Conservation (phyloP, 805 yeast genomes). For the Zygosaccharomyces lentus region DNA sequence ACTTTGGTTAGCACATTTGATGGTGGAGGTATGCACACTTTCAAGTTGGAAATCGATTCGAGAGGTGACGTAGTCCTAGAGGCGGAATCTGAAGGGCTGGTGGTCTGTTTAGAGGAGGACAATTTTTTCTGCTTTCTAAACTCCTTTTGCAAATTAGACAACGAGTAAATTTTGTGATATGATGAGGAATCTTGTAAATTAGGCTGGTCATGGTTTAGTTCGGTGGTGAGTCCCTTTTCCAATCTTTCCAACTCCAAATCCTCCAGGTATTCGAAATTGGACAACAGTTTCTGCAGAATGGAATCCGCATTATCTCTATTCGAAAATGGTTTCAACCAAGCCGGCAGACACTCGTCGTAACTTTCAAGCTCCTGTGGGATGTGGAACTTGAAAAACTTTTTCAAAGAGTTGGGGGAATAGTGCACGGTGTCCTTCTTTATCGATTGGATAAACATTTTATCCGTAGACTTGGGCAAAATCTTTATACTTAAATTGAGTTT, state of each 20-base stretch:
- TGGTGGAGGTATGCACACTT: slow-evolving; percentile 8
- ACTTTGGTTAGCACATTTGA: not conserved
- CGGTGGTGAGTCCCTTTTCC: slow-evolving; percentile 23
- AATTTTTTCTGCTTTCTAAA: slow-evolving; percentile 16
- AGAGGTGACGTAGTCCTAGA: slow-evolving; percentile 13
- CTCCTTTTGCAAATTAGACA: slow-evolving; percentile 23
- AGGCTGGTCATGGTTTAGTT: not conserved
- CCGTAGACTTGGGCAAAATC: slow-evolving; percentile 20
- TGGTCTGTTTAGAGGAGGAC: not conserved
- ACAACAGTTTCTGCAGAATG: slow-evolving; percentile 27
- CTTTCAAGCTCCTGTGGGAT: slow-evolving; percentile 23
- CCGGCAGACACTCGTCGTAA: slow-evolving; percentile 29
- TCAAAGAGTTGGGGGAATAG: slow-evolving; percentile 33
- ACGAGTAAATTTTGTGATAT: slow-evolving; percentile 25
- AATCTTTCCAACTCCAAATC: slow-evolving; percentile 32
- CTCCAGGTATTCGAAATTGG: slow-evolving; percentile 37
- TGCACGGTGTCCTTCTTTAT: slow-evolving; percentile 31
- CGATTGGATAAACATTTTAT: slow-evolving; percentile 30
- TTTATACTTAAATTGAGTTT: slow-evolving; percentile 21
- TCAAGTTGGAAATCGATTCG: slow-evolving; percentile 3
- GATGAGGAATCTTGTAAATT: slow-evolving; percentile 18
- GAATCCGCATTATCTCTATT: slow-evolving; percentile 18
- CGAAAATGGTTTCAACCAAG: slow-evolving; percentile 29
- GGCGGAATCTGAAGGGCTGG: slow-evolving; percentile 1
- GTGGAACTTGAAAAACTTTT: slow-evolving; percentile 28